phyloP scores from a whole-genome alignment of 768 basidiomycete genomes.

The Lenzites betulinus region DNA sequence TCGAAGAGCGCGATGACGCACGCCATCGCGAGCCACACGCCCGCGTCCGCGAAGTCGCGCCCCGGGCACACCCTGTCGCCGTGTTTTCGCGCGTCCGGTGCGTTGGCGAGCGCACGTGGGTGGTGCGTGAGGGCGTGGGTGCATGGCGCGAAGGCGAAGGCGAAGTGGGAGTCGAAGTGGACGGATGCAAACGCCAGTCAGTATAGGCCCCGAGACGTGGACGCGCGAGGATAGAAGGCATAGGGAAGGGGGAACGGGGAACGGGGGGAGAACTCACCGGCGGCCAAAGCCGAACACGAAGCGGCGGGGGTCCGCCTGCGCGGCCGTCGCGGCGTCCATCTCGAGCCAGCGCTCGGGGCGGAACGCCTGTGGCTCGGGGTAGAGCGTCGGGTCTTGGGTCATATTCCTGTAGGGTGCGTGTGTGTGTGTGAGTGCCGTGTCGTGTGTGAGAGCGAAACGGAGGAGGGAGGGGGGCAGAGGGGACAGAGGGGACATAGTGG shows the following conservation, averaged over 20 bases:
- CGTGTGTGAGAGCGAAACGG: too few species aligned
- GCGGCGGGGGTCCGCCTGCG: constrained; percentile 42
- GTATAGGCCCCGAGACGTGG: not conserved
- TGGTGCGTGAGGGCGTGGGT: too few species aligned
- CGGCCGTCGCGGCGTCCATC: constrained; percentile 35
- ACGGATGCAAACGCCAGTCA: not conserved
- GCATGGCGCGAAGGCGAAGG: too few species aligned
- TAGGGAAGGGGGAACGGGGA: not conserved
- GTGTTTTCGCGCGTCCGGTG: not conserved
- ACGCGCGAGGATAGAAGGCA: not conserved
- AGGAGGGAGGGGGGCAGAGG: too few species aligned
- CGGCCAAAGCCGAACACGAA: constrained; percentile 62
- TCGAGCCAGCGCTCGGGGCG: constrained; percentile 52
- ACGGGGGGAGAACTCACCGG: constrained; percentile 19
- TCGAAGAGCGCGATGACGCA: constrained; percentile 42
- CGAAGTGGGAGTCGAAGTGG: too few species aligned
- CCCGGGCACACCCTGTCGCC: constrained; percentile 54
- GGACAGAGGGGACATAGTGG: not conserved
- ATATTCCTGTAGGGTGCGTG: constrained; percentile 27
- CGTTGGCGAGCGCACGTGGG: too few species aligned
- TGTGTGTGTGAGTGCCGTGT: too few species aligned
- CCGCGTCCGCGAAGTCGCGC: constrained; percentile 51
- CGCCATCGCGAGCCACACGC: constrained; percentile 48
- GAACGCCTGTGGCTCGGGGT: constrained; percentile 48
- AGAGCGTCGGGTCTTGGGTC: constrained; percentile 31